Evolutionary conservation across 768 basidiomycete genomes (phyloP), one percentile per base, ranked within the genome.

Genomic region (Lactarius hengduanensis): DNA sequence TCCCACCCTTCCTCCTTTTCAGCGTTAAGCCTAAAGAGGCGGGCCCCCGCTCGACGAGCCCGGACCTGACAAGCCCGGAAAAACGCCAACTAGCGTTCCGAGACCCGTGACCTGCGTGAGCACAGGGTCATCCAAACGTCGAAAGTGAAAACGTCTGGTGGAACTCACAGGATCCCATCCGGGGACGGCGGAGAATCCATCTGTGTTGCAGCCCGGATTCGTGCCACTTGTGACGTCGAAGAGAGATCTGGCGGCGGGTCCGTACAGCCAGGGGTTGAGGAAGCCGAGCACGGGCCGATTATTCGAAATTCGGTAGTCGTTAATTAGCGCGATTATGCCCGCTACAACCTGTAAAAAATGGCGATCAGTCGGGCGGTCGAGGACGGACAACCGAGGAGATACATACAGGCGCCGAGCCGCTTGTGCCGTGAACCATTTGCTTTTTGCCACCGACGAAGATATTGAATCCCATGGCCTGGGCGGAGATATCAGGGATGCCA

Each of bases 171-270:
- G 45, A 22, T 22, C 45, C 45, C 45, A 47, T 22, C 45, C 45
- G 3, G 5, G 8, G n/a, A 10, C n/a, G 45, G 45, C 45, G 10
- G 20, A 22, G 45, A 47, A 47, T 11, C 45, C 45, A 20, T 45
- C 20, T 0, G 43, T 45, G 8, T 9, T 9, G 20, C 43, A 45
- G n/a, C 45, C 45, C 3, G 45, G 45, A 10, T 47, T 47, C 1
- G 45, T 22, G 45, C 45, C 45, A 22, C 10, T n/a, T 10, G 45
- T 22, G 45, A 47, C 4, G n/a, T 47, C 45, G n/a, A 10, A 22
- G n/a, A 47, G n/a, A 11, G 13, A n/a, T n/a, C 9, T 1, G n/a
- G n/a, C 9, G n/a, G n/a, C n/a, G 10, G 0, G 2, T 11, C n/a
- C 9, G 45, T 47, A 47, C 45, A 47, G n/a, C 45, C 45, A 47